Evolutionary conservation across 371 early-diverging fungal species (phyloP).

Genomic region (Rhizopus microsporus): DNA sequence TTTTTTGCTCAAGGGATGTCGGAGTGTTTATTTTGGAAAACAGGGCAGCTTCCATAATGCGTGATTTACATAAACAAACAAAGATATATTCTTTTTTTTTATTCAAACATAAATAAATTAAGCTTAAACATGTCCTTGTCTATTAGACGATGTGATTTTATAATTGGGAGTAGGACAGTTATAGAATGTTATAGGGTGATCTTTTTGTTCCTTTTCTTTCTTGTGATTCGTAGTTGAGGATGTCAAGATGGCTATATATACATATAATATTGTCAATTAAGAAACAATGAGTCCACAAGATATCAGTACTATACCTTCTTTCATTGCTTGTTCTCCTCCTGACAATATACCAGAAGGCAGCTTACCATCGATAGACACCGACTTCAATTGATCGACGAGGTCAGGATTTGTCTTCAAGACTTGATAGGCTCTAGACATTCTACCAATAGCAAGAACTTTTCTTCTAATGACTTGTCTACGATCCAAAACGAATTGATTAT

Average conservation of each 20-base stretch:
- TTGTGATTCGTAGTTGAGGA: not conserved
- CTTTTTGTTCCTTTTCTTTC: slow-evolving; percentile 18
- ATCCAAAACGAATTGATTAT: slow-evolving; percentile 10
- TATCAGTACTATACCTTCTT: slow-evolving; percentile 29
- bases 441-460: slow-evolving; percentile 47
- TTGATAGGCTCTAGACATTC: slow-evolving; percentile 36
- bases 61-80: not conserved
- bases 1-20: too few relatives aligned
- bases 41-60: too few relatives aligned
- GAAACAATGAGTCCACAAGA: not conserved
- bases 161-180: slow-evolving; percentile 23
- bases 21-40: too few relatives aligned
- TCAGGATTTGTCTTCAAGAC: slow-evolving; percentile 39
- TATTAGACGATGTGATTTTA: slow-evolving; percentile 9
- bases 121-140: slow-evolving; percentile 24
- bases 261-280: slow-evolving; percentile 2
- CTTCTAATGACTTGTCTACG: slow-evolving; percentile 44
- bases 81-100: not conserved
- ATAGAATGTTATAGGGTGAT: slow-evolving; percentile 11
- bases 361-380: slow-evolving; percentile 27
- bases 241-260: not conserved
- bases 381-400: slow-evolving; percentile 40
- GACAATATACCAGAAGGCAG: slow-evolving; percentile 37
- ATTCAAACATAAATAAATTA: not conserved
- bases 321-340: slow-evolving; percentile 38